Evolutionary conservation across 2,329 filamentous ascomycete species (phyloP).

Genomic region (Diaporthe aspalathi): DNA sequence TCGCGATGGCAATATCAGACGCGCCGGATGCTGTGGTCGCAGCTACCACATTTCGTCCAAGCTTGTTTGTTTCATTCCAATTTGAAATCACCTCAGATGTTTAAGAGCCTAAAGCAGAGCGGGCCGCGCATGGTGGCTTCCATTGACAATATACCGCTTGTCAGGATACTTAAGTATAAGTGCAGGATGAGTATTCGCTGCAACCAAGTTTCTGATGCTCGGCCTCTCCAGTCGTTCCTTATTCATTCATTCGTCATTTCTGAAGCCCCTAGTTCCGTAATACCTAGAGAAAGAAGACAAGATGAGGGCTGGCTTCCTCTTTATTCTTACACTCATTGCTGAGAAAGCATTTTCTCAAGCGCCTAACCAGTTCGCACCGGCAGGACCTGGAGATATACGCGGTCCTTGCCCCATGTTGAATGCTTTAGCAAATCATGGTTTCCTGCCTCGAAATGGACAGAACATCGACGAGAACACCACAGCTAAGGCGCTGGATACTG

Average conservation of each 20-base stretch:
- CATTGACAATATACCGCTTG: not conserved
- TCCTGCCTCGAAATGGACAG: constrained; percentile 58
- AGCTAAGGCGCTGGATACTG: constrained; percentile 52
- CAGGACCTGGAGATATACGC: constrained; percentile 43
- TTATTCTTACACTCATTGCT: not conserved
- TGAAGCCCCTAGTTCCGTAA: not conserved
- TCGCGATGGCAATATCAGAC: not conserved
- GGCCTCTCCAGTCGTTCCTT: not conserved
- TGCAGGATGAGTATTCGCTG: not conserved
- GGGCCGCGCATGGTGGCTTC: not conserved
- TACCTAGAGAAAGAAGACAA: not conserved
- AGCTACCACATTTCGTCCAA: constrained; percentile 8
- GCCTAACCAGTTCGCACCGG: constrained; percentile 10
- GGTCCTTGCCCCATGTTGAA: constrained; percentile 64
- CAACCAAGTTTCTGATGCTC: not conserved
- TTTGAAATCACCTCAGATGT: not conserved
- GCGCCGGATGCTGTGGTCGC: not conserved
- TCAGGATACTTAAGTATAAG: constrained; percentile 2
- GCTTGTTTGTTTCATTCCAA: constrained; percentile 21
- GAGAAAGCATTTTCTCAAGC: constrained; percentile 25
- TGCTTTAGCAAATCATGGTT: constrained; percentile 62
- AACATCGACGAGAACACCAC: constrained; percentile 54
- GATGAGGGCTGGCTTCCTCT: constrained; percentile 15
- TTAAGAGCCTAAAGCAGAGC: not conserved
- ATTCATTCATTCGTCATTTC: not conserved